These are phyloP conservation scores for Discostella stelligera DNA, from an alignment of 352 stramenopile genomes.

Conservation along the genomic window DNA sequence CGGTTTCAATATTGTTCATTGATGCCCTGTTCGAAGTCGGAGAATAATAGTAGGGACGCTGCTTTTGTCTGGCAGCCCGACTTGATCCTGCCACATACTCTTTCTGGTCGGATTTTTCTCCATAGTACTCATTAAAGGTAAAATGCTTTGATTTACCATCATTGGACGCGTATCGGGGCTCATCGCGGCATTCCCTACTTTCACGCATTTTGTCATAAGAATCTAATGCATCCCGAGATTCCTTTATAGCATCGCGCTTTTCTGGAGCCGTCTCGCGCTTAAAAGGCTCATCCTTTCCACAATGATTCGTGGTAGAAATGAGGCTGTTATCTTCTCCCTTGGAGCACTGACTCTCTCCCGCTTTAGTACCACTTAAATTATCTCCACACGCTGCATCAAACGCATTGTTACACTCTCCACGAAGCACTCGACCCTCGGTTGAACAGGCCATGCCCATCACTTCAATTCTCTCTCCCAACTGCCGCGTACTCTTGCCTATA, in stretches of 20 bases:
- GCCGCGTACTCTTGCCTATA: not conserved
- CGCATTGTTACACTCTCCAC: not conserved
- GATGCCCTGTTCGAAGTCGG: not conserved
- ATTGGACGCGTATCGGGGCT: not conserved
- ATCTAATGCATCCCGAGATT: not conserved
- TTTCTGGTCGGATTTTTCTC: not conserved
- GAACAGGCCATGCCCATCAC: conserved; percentile 1
- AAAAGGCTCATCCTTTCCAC: not conserved
- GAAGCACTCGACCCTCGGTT: not conserved
- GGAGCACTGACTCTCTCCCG: not conserved
- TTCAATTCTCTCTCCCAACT: conserved; percentile 6
- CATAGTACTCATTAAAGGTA: conserved; percentile 3
- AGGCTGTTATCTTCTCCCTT: conserved; percentile 3
- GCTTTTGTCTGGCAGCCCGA: not conserved
- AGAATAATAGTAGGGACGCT: not conserved
- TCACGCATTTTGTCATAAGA: not conserved
- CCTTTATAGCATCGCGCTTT: not conserved
- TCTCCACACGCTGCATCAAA: not conserved
- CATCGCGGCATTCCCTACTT: not conserved
- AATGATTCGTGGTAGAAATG: not conserved
- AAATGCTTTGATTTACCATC: not conserved
- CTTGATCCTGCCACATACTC: not conserved
- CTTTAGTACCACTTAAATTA: not conserved
- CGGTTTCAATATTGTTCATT: conserved; percentile 1
- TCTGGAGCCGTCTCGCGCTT: not conserved